Base-by-base conservation (phyloP, 2,329 filamentous ascomycete genomes). In the Fusarium cicatricum region DNA sequence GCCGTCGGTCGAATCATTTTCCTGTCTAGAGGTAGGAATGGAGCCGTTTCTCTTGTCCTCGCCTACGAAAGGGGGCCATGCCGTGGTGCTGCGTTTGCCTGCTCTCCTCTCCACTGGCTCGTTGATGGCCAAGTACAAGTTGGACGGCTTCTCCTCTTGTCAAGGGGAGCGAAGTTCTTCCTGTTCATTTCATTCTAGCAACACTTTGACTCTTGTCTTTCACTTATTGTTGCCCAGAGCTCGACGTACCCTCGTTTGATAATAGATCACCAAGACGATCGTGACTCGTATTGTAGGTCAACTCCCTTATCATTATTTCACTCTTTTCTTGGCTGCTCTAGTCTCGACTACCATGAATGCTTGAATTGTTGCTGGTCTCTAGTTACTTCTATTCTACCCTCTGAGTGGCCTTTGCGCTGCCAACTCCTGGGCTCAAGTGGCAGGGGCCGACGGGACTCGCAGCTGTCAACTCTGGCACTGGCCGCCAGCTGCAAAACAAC, bases 1-100 rank as follows among this genome's bases (percentile, higher is more conserved):
- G 55, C 40, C 26, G 47, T 26, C 48, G 29, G 45, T 60, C 66
- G 58, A 62, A 64, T 58, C 47, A 55, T 44, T 57, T 62, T 40
- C 17, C 31, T 23, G 19, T 9, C 14, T n/a, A 28, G n/a, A n/a
- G n/a, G n/a, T n/a, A n/a, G 23, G 23, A 32, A 52, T 26, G 50
- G 50, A 46, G 29, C 17, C 43, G 44, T 44, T 31, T 11, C 29
- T 36, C 40, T 41, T 53, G 44, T 40, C 16, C 46, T 55, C 44
- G 36, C 16, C 52, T 41, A 39, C 38, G 19, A 46, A 62, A 58
- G 47, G 47, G 42, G 29, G 32, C 37, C 11, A 33, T 47, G 33
- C 40, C 29, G 46, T 46, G 42, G 44, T 58, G 55, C 52, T 58
- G 43, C 42, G 44, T 52, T 37, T 42, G 50, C 34, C 49, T 49